These are phyloP conservation scores for Aspergillus proliferans DNA, from an alignment of 2,329 filamentous ascomycete genomes.

Conservation along the genomic window DNA sequence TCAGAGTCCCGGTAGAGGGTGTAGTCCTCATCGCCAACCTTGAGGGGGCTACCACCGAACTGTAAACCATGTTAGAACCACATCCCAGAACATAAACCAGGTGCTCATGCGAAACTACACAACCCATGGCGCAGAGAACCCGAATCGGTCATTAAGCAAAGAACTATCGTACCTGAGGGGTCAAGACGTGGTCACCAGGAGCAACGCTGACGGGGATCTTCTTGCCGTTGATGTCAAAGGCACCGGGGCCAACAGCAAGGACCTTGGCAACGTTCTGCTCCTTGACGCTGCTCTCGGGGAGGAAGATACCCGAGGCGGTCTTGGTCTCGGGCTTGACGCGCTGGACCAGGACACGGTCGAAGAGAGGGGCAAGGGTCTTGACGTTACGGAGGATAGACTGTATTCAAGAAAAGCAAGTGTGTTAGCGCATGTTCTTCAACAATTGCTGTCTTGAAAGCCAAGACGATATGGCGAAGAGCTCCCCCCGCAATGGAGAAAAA, in stretches of 20 bases:
- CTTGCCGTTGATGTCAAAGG: slow-evolving; percentile 81
- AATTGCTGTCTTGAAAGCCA: not conserved
- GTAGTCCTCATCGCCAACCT: slow-evolving; percentile 96
- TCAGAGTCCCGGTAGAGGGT: slow-evolving; percentile 95
- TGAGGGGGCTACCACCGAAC: slow-evolving; percentile 91
- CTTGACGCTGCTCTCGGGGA: slow-evolving; percentile 94
- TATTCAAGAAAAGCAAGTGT: slow-evolving; percentile 4
- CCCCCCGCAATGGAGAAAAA: slow-evolving; percentile 1
- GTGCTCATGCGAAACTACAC: not conserved
- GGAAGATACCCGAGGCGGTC: slow-evolving; percentile 94
- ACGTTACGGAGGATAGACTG: slow-evolving; percentile 75
- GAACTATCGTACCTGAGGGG: slow-evolving; percentile 68
- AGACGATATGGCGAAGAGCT: not conserved
- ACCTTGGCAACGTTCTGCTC: slow-evolving; percentile 98
- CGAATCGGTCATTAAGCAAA: too few species aligned
- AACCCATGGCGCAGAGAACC: too few species aligned
- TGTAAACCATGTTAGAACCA: slow-evolving; percentile 35
- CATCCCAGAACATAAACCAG: slow-evolving; percentile 5
- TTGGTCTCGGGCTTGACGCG: slow-evolving; percentile 95
- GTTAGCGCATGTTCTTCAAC: not conserved
- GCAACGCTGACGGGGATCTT: slow-evolving; percentile 75
- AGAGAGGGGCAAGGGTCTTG: slow-evolving; percentile 87
- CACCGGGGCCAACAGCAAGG: slow-evolving; percentile 86
- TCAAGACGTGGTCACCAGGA: slow-evolving; percentile 86
- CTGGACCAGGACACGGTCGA: slow-evolving; percentile 98